Base-by-base conservation (phyloP, 371 early-diverging fungal genomes). In the Rhizopus delemar region DNA sequence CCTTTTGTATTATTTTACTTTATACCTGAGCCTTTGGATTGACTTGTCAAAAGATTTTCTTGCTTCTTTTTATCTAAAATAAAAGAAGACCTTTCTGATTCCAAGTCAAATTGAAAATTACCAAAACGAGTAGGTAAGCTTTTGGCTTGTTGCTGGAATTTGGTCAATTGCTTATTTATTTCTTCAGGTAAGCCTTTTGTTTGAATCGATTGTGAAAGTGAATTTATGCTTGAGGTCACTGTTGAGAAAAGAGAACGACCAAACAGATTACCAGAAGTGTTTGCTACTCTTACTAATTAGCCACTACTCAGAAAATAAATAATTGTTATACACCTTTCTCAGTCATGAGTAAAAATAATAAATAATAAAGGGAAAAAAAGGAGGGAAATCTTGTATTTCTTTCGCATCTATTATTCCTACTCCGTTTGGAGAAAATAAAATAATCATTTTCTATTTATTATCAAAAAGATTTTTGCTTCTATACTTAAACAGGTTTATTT, bases 91-190 rank as follows among this genome's bases (percentile, higher is more conserved):
- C 56, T 32, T 52, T 79, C 78, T 3, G 61, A 56, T 38, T 82
- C 78, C 22, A 82, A 57, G 15, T 69, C 54, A 5, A 45, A 57
- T 29, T 78, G 77, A 5, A 75, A 51, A 34, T 66, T 59, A 29
- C 63, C 64, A 11, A 79, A n/a, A 31, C 69, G 74, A 16, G 48
- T 49, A 4, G 80, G 76, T 12, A 79, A 35, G 28, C 74, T 69
- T 7, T 69, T 67, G 8, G 74, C 80, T 13, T 49, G 60, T 53
- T 75, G 63, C 32, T 75, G 79, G 9, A 78, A 56, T 43, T 69
- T 68, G 16, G 59, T 71, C 5, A 76, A 51, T 12, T 69, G 62
- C 41, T 77, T 77, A 11, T 33, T 51, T 9, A 31, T 8, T 33
- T 22, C 22, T 22, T 55, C 59, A n/a, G 41, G 45, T 8, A 51